phyloP scores from a whole-genome alignment of 2,329 filamentous ascomycete genomes.

The Sclerotinia minor region DNA sequence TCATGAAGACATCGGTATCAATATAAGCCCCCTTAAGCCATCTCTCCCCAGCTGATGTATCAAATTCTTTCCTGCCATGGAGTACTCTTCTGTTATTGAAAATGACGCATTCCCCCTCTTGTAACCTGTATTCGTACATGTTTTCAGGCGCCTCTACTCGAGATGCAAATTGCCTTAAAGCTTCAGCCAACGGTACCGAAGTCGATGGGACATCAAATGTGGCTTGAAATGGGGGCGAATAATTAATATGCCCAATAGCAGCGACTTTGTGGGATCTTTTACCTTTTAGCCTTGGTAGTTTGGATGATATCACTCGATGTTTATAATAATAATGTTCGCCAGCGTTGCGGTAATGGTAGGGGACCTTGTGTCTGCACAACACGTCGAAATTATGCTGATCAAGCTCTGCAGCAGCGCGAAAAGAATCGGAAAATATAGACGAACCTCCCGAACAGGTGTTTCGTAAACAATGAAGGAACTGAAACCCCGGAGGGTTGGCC shows the following conservation, averaged over 20 bases:
- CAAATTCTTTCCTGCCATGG: slow-evolving; percentile 79
- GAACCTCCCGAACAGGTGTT: slow-evolving; percentile 79
- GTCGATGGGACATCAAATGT: slow-evolving; percentile 35
- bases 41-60: slow-evolving; percentile 63
- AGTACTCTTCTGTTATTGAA: slow-evolving; percentile 87
- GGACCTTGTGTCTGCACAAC: slow-evolving; percentile 50
- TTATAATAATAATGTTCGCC: slow-evolving; percentile 61
- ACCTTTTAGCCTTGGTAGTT: not conserved
- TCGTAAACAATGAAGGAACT: slow-evolving; percentile 85
- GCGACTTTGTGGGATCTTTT: not conserved
- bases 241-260: slow-evolving; percentile 52
- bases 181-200: not conserved
- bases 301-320: slow-evolving; percentile 56
- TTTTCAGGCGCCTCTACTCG: slow-evolving; percentile 48
- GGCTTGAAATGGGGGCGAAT: slow-evolving; percentile 80
- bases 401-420: slow-evolving; percentile 56
- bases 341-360: slow-evolving; percentile 68
- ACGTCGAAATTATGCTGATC: slow-evolving; percentile 38
- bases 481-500: slow-evolving; percentile 73
- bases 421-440: slow-evolving; percentile 80
- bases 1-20: slow-evolving; percentile 61
- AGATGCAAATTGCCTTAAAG: slow-evolving; percentile 15
- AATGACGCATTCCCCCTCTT: slow-evolving; percentile 84
- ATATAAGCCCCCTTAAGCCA: slow-evolving; percentile 89
- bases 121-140: slow-evolving; percentile 70